Evolutionary conservation across 257 asterid species (phyloP).

Genomic region (Scutellaria minor): DNA sequence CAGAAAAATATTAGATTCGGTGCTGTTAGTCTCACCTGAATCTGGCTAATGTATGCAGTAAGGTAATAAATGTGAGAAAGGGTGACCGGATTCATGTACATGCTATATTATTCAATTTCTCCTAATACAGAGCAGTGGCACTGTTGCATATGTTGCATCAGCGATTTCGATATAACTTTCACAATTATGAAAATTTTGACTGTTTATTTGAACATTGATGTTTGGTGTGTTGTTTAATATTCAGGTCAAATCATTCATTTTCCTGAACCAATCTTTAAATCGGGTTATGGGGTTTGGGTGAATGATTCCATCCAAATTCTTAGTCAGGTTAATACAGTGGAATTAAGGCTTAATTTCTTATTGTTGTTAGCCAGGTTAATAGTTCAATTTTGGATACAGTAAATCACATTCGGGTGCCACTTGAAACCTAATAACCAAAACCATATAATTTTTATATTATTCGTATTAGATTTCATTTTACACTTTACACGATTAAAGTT

Average conservation of each 20-base stretch:
- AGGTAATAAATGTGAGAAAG: slow-evolving; percentile 1
- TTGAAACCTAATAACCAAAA: neutral
- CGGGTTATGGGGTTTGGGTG: neutral
- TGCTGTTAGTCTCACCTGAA: neutral
- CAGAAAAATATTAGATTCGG: neutral
- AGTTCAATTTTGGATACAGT: neutral
- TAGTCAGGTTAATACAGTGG: neutral
- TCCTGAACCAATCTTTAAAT: neutral
- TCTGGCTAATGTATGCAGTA: slow-evolving; percentile 3
- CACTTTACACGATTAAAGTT: neutral
- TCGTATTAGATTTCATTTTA: neutral
- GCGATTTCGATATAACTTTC: neutral
- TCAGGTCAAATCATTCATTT: neutral
- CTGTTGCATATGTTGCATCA: no score
- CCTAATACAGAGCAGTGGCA: no score
- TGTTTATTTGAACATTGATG: slow-evolving; percentile 14
- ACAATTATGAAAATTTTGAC: neutral
- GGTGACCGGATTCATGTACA: neutral
- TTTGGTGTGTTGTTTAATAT: neutral
- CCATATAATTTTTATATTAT: neutral
- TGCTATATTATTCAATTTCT: no score
- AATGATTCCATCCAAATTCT: neutral
- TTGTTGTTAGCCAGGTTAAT: neutral
- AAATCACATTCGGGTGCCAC: neutral
- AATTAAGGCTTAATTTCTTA: no score